phyloP scores from a whole-genome alignment of 2,329 filamentous ascomycete species.

The Paraphaeosphaeria minitans region DNA sequence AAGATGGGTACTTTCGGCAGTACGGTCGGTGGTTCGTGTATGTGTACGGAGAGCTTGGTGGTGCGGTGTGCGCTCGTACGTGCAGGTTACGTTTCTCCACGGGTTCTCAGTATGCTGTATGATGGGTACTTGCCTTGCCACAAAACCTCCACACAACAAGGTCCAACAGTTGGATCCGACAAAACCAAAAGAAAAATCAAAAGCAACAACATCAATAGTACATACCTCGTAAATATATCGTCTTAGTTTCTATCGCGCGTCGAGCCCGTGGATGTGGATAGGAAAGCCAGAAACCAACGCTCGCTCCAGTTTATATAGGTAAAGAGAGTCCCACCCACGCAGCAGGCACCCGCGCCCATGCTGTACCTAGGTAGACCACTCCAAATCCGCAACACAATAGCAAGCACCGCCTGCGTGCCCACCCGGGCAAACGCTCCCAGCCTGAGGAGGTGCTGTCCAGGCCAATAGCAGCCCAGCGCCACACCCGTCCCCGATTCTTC shows the following conservation, averaged over 20 bases:
- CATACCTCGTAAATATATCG: no score
- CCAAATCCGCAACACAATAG: no score
- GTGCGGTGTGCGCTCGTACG: background rate
- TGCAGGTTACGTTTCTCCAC: background rate
- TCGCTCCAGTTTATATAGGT: no score
- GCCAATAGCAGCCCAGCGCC: no score
- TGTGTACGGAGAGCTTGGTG: background rate
- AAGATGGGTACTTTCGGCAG: conserved; percentile 10
- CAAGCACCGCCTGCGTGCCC: no score
- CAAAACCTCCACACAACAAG: background rate
- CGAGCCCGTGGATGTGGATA: no score
- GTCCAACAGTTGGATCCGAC: background rate
- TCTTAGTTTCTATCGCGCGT: no score
- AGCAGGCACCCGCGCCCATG: background rate
- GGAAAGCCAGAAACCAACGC: no score
- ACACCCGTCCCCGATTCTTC: background rate
- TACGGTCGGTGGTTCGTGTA: conserved; percentile 4
- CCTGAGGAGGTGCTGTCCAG: no score
- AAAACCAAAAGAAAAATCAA: background rate
- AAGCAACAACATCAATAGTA: no score
- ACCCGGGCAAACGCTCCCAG: no score
- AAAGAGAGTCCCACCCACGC: background rate
- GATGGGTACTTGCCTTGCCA: background rate
- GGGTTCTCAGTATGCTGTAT: background rate
- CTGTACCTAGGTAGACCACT: no score